Percentiles rank a stretch among this genome's conserved stretches.
Conservation (phyloP, 805 yeast genomes). For the Starmerella floris region DNA sequence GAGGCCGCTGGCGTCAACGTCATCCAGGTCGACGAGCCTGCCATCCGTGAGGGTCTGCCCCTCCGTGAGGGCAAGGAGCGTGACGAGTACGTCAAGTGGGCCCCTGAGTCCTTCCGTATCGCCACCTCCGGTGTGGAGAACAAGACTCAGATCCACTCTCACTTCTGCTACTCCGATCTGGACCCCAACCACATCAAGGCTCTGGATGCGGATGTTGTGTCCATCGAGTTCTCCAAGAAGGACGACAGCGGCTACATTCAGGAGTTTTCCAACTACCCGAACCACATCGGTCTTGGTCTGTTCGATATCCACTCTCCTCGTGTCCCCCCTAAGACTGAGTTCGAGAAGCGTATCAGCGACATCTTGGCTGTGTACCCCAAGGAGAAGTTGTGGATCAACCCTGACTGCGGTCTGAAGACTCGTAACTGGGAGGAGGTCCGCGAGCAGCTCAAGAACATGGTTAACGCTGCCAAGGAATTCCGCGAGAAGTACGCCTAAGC, state of each 20-base stretch:
- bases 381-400: constrained; percentile 99
- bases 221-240: constrained; percentile 98
- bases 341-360: constrained; percentile 82
- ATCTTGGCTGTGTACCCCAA: constrained; percentile 96
- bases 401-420: constrained; percentile 99
- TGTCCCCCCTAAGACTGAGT: constrained; percentile 95
- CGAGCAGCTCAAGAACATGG: constrained; percentile 95
- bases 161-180: constrained; percentile 99
- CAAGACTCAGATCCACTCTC: constrained; percentile 96
- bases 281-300: constrained; percentile 98
- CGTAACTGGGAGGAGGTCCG: constrained; percentile 98
- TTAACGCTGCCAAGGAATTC: constrained; percentile 95
- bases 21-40: constrained; percentile 99
- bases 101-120: constrained; percentile 98
- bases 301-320: constrained; percentile 99
- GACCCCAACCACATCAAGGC: constrained; percentile 99
- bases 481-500: constrained; percentile 40
- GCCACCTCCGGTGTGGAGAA: constrained; percentile 96
- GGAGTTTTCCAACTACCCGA: constrained; percentile 96
- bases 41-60: constrained; percentile 99
- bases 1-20: constrained; percentile 97
- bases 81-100: constrained; percentile 93
- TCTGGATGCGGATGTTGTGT: constrained; percentile 97
- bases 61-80: constrained; percentile 96
- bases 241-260: constrained; percentile 96